Base-by-base conservation (phyloP, 192 early-diverging fungal species). In the Oehlia diaphana region DNA sequence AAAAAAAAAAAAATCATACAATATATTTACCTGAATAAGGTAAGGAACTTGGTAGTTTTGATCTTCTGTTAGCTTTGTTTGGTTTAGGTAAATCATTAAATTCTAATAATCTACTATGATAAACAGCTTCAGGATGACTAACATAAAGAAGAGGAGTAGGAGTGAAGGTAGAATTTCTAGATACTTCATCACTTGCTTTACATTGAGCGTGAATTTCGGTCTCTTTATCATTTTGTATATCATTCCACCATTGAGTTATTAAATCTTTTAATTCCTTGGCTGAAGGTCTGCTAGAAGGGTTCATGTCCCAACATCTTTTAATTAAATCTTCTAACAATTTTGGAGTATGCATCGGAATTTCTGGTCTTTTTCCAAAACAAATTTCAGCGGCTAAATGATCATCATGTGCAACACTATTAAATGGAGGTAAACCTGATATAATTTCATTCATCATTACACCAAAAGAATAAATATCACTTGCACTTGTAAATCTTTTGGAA, bases 101-200 rank as follows among this genome's bases (percentile, higher is more conserved):
- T 19, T 74, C 35, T 33, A 74, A 61, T 14, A 61, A 26, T 74
- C 73, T 26, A 62, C 73, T 74, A 12, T 14, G 49, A 74, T 61
- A 74, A 53, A 62, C 21, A 35, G 73, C 73, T 35, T 53, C 31
- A 21, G 73, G 73, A 74, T 74, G 73, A 33, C 33, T 67, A 67
- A 70, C 9, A 44, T 70, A 21, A 70, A 23, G 35, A n/a, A 19
- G 21, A 44, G 37, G 53, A 58, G 53, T 58, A 21, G 53, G 53
- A 58, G 53, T 58, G 4, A 58, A 58, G 21, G 53, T 58, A 21
- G 53, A 58, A 19, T 58, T 58, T 58, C 19, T 70, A 42, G 19
- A 39, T 3, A 23, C 0, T 42, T 42, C 37, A n/a, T 70, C 37
- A 4, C 33, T 19, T 23, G 16, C 13, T n/a, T 44, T 70, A n/a